Conservation (phyloP, 805 yeast species). For the Candida jianshihensis region DNA sequence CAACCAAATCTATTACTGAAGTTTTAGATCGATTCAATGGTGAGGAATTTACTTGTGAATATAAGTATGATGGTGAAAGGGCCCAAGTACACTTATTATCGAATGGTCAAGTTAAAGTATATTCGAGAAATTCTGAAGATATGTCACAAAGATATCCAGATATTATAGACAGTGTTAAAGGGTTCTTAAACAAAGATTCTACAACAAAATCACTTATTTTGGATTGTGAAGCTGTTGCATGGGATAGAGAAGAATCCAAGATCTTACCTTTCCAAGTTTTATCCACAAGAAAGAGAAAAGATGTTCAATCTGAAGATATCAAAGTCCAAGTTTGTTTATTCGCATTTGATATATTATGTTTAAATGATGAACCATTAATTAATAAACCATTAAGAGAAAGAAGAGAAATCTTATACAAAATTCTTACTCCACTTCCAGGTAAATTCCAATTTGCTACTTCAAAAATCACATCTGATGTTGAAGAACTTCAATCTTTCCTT, state of each 20-base stretch:
- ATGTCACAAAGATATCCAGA: constrained; percentile 97
- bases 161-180: constrained; percentile 59
- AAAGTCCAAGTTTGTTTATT: constrained; percentile 88
- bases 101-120: constrained; percentile 64
- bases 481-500: constrained; percentile 73
- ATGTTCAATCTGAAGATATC: constrained; percentile 79
- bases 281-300: constrained; percentile 91
- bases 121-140: constrained; percentile 92
- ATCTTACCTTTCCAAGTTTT: constrained; percentile 91
- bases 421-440: constrained; percentile 59
- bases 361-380: constrained; percentile 67
- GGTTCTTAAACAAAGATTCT: constrained; percentile 36
- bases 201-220: constrained; percentile 56
- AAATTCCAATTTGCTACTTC: constrained; percentile 76
- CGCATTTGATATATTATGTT: constrained; percentile 80
- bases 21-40: constrained; percentile 84
- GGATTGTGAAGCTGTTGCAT: constrained; percentile 97
- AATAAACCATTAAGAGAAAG: constrained; percentile 64
- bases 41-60: constrained; percentile 87
- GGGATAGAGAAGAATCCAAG: constrained; percentile 73
- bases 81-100: constrained; percentile 82
- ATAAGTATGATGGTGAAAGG: constrained; percentile 96
- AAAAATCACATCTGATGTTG: constrained; percentile 60
- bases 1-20: constrained; percentile 90
- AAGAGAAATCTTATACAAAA: constrained; percentile 48